Evolutionary conservation across 345 rosid genomes (phyloP).

Genomic region (Eucalyptus pumila): DNA sequence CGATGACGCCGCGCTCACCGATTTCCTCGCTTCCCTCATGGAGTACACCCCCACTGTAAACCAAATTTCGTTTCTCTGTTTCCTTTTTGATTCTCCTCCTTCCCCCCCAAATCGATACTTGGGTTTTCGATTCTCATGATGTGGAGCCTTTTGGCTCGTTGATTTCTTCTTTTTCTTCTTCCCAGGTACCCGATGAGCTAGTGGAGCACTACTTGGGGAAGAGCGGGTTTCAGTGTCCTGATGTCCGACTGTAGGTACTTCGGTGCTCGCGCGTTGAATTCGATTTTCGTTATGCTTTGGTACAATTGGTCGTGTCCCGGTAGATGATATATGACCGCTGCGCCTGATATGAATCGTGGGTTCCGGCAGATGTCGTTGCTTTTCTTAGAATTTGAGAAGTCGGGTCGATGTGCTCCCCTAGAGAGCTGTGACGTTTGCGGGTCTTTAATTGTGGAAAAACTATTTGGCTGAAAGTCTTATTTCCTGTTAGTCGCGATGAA

Average conservation of each 20-base stretch:
- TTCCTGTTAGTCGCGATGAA: neutral
- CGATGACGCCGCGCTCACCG: constrained; percentile 69
- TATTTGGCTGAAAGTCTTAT: neutral
- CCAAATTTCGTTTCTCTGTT: neutral
- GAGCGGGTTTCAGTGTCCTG: constrained; percentile 96
- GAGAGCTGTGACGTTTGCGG: neutral
- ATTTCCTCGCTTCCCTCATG: constrained; percentile 78
- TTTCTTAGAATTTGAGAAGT: neutral
- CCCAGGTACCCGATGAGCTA: constrained; percentile 89
- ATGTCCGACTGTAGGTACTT: constrained; percentile 85
- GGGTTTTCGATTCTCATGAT: neutral
- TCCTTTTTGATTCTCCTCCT: no score
- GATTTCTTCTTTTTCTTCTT: neutral
- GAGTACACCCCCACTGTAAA: constrained; percentile 80
- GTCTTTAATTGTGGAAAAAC: neutral
- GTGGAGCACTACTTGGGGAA: constrained; percentile 94
- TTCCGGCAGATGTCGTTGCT: neutral
- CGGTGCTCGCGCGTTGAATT: neutral
- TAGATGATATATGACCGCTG: neutral
- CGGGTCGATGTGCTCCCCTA: neutral
- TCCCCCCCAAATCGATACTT: no score
- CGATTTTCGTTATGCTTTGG: neutral
- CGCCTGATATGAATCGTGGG: neutral
- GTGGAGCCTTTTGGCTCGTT: no score
- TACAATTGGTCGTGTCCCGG: neutral